Evolutionary conservation across 2,329 filamentous ascomycete species (phyloP).

Genomic region (Fusarium sp.): DNA sequence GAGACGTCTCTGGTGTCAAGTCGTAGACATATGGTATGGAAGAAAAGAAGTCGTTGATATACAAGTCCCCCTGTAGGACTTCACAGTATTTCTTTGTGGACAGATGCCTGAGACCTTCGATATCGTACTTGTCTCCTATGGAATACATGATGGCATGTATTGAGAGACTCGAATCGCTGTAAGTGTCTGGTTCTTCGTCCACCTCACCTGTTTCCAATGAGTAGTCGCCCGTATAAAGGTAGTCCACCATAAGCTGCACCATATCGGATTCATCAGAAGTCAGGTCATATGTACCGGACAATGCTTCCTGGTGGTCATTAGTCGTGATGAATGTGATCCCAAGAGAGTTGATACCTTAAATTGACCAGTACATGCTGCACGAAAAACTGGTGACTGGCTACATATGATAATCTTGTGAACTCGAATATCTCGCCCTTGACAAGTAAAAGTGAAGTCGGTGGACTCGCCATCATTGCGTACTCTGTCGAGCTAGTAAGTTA

Average conservation of each 20-base stretch:
- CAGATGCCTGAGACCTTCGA: conserved; percentile 11
- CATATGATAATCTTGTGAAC: conserved; percentile 23
- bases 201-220: rapidly evolving
- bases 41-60: conserved; percentile 8
- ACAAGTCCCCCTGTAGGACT: neutral
- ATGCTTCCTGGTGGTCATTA: conserved; percentile 21
- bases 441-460: conserved; percentile 2
- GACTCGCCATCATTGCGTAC: conserved; percentile 7
- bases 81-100: conserved; percentile 23
- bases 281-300: conserved; percentile 15
- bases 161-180: neutral
- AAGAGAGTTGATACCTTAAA: conserved; percentile 8
- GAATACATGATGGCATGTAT: conserved; percentile 22
- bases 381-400: conserved; percentile 20
- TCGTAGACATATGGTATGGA: conserved; percentile 23
- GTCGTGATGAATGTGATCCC: rapidly evolving
- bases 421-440: neutral
- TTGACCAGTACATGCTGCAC: conserved; percentile 6
- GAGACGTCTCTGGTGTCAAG: neutral
- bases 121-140: conserved; percentile 34
- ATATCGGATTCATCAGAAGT: conserved; percentile 11
- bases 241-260: conserved; percentile 34
- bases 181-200: rapidly evolving
- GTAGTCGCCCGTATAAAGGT: conserved; percentile 32
- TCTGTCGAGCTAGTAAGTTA: neutral